phyloP scores from a whole-genome alignment of 441 rosid species.

The Bruguiera hainesii region DNA sequence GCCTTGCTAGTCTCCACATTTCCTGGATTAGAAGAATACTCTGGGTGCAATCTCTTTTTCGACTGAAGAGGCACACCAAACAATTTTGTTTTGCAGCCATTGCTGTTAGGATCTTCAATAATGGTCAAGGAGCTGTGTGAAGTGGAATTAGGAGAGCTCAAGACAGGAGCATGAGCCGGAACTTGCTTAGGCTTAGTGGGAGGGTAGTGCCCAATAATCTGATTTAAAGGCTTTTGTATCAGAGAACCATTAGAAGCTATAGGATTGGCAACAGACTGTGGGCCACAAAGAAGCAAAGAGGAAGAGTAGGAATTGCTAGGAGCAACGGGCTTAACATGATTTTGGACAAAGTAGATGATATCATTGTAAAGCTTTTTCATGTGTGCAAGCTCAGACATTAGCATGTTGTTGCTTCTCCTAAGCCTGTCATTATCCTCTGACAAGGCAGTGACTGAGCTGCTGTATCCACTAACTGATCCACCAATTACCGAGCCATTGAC shows the following conservation, averaged over 20 bases:
- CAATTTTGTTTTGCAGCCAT: constrained; percentile 56
- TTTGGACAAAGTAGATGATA: constrained; percentile 86
- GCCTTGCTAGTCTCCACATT: constrained; percentile 55
- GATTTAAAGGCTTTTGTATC: constrained; percentile 41
- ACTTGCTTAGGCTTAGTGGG: constrained; percentile 22
- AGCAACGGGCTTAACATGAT: constrained; percentile 82
- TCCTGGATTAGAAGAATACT: constrained; percentile 26
- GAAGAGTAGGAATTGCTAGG: constrained; percentile 61
- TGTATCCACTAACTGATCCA: constrained; percentile 14
- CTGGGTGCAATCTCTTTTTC: constrained; percentile 72
- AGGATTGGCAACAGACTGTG: constrained; percentile 27
- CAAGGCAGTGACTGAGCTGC: constrained; percentile 49
- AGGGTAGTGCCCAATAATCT: constrained; percentile 34
- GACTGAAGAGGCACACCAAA: constrained; percentile 82
- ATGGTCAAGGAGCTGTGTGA: constrained; percentile 65
- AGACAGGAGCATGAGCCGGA: constrained; percentile 42
- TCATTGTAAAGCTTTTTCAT: constrained; percentile 94
- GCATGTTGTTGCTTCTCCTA: constrained; percentile 65
- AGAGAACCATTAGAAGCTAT: constrained; percentile 23
- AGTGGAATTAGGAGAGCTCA: constrained; percentile 44
- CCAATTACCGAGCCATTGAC: constrained; percentile 13
- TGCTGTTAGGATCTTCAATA: constrained; percentile 44
- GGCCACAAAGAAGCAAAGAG: constrained; percentile 38
- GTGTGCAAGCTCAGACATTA: constrained; percentile 81
- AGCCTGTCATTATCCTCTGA: constrained; percentile 84